Percentiles rank a stretch among this genome's conserved stretches.
phyloP scores from a whole-genome alignment of 495 filamentous ascomycete genomes.

The Penicillium daleae region DNA sequence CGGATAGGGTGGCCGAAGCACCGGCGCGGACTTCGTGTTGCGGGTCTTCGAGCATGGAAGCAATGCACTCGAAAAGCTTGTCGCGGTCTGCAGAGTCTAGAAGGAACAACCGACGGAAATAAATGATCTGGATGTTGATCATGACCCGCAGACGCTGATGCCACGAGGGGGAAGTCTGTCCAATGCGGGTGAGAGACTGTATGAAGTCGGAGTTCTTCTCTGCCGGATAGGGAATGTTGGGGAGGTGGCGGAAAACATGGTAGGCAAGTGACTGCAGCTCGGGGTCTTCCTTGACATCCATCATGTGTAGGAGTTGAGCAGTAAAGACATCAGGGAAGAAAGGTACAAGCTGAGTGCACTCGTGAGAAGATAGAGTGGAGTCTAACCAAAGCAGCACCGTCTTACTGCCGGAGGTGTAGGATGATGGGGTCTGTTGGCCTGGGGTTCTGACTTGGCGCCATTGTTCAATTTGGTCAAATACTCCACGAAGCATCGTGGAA shows the following conservation, averaged over 20 bases:
- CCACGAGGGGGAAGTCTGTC: constrained; percentile 85
- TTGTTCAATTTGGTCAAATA: constrained; percentile 80
- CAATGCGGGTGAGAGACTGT: constrained; percentile 82
- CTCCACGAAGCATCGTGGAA: constrained; percentile 66
- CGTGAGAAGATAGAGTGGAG: constrained; percentile 83
- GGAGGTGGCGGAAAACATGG: constrained; percentile 94
- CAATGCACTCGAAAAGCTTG: constrained; percentile 83
- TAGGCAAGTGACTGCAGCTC: constrained; percentile 95
- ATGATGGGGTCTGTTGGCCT: constrained; percentile 88
- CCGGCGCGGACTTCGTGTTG: constrained; percentile 96
- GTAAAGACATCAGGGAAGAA: constrained; percentile 93
- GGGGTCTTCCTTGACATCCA: constrained; percentile 98
- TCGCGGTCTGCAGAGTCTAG: constrained; percentile 76
- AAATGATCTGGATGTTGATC: constrained; percentile 99
- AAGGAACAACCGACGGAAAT: constrained; percentile 96
- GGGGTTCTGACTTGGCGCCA: constrained; percentile 86
- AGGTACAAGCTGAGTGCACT: constrained; percentile 86
- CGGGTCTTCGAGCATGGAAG: constrained; percentile 87
- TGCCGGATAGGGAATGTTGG: constrained; percentile 90
- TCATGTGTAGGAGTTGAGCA: constrained; percentile 95
- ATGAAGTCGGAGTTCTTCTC: constrained; percentile 87
- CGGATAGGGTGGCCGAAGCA: constrained; percentile 86
- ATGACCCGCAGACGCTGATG: constrained; percentile 95
- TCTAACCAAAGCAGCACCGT: constrained; percentile 96
- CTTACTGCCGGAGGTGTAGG: constrained; percentile 95